Conservation (phyloP, 306 rosid species). For the Rubus idaeus region DNA sequence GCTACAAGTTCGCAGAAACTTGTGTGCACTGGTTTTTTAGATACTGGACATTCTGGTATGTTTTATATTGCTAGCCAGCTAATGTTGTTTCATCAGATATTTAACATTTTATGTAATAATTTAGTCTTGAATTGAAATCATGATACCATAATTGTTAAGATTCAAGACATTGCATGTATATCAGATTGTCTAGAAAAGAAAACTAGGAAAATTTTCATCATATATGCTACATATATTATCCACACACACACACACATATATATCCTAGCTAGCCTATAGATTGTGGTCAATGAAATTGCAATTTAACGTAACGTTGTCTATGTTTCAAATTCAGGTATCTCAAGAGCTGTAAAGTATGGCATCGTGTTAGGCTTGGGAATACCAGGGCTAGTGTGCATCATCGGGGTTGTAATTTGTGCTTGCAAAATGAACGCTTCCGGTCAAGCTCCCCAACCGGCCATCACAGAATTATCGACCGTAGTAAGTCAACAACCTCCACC, state of each 20-base stretch:
- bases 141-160: too few species aligned
- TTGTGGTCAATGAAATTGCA: neutral
- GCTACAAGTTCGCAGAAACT: neutral
- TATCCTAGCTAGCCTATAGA: too few species aligned
- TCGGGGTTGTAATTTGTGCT: neutral
- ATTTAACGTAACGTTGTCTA: too few species aligned
- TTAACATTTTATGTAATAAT: too few species aligned
- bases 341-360: neutral
- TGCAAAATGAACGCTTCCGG: neutral
- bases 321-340: neutral
- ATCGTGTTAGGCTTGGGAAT: neutral
- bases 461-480: neutral
- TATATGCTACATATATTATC: too few species aligned
- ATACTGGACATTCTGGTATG: neutral
- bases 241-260: too few species aligned
- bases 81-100: too few species aligned
- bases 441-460: neutral
- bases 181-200: too few species aligned
- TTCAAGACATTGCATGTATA: too few species aligned
- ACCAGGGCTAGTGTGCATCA: neutral
- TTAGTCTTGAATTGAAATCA: too few species aligned
- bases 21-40: constrained; percentile 14
- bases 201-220: too few species aligned
- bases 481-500: neutral
- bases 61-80: too few species aligned